Percentiles rank a stretch among this genome's conserved stretches.
Conservation (phyloP, 2,329 filamentous ascomycete species). For the Teratosphaeria epicoccoides region DNA sequence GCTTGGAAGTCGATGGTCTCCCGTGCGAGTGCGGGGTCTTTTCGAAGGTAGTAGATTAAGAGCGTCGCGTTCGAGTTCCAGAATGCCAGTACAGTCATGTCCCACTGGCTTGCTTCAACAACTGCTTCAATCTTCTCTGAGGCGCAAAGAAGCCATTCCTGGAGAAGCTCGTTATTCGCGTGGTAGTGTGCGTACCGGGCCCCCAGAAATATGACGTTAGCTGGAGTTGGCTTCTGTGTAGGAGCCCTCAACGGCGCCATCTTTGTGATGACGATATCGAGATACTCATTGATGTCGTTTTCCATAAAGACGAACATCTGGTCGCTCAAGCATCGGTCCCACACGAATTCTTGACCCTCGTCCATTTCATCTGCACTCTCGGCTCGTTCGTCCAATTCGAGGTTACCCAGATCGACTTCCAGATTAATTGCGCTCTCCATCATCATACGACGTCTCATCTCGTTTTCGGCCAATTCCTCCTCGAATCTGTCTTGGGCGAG, state of each 20-base stretch:
- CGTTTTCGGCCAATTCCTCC: constrained; percentile 93
- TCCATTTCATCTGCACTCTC: constrained; percentile 82
- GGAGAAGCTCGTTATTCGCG: constrained; percentile 72
- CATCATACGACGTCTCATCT: constrained; percentile 95
- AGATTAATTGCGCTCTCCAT: constrained; percentile 96
- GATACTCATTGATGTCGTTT: constrained; percentile 76
- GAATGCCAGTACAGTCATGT: constrained; percentile 98
- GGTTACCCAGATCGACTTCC: constrained; percentile 89
- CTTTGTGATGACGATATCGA: constrained; percentile 92
- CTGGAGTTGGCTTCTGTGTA: constrained; percentile 94
- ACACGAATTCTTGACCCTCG: constrained; percentile 89
- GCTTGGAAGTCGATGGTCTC: constrained; percentile 83
- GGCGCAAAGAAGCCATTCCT: constrained; percentile 67
- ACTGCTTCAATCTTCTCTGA: constrained; percentile 96
- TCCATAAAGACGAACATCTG: constrained; percentile 99
- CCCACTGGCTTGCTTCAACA: constrained; percentile 93
- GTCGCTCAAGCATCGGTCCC: constrained; percentile 86
- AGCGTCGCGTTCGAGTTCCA: constrained; percentile 97
- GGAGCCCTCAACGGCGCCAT: constrained; percentile 95
- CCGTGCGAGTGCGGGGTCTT: constrained; percentile 70
- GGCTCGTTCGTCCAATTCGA: constrained; percentile 89
- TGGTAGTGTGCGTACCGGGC: constrained; percentile 96
- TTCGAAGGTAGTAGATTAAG: constrained; percentile 92
- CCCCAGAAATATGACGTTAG: constrained; percentile 92
- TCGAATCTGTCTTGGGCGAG: constrained; percentile 91